Percentiles rank a stretch among this genome's conserved stretches.
Evolutionary conservation across 1,284 basidiomycete species (phyloP).

Genomic region (Ganoderma sinense): DNA sequence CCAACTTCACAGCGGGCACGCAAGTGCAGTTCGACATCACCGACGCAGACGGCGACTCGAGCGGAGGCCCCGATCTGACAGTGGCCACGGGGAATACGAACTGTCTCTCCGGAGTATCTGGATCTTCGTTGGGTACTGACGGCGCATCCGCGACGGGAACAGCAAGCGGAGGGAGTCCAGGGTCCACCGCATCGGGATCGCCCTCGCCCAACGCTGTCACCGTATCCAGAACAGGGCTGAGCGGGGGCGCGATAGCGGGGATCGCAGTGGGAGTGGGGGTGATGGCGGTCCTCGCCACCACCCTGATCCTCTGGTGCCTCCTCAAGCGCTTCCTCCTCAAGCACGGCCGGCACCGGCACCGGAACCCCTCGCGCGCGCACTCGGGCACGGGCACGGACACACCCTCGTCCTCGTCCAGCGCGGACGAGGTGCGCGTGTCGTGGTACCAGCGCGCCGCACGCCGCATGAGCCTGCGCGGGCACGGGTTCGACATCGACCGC

Average conservation of each 20-base stretch:
- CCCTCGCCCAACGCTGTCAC: neutral
- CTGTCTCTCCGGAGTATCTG: neutral
- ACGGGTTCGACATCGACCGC: slow-evolving; percentile 5
- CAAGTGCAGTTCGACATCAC: slow-evolving; percentile 1
- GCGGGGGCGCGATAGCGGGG: slow-evolving; percentile 2
- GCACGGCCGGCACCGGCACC: neutral
- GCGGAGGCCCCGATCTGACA: neutral
- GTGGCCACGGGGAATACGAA: slow-evolving; percentile 5
- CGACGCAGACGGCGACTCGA: neutral
- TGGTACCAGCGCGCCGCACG: slow-evolving; percentile 4
- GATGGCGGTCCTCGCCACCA: slow-evolving; percentile 1
- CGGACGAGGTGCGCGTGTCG: neutral
- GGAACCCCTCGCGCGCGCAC: neutral
- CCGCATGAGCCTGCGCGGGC: neutral
- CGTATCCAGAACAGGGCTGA: neutral
- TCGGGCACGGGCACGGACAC: neutral
- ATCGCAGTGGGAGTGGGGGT: slow-evolving; percentile 3
- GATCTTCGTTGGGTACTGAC: neutral
- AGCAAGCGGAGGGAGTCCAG: neutral
- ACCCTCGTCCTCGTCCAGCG: neutral
- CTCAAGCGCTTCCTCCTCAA: slow-evolving; percentile 3
- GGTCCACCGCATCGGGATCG: neutral
- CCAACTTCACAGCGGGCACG: slow-evolving; percentile 7
- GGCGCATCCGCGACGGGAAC: neutral
- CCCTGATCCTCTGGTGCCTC: slow-evolving; percentile 1